Conservation (phyloP, 352 stramenopile species). For the Phytopythium sindhum region DNA sequence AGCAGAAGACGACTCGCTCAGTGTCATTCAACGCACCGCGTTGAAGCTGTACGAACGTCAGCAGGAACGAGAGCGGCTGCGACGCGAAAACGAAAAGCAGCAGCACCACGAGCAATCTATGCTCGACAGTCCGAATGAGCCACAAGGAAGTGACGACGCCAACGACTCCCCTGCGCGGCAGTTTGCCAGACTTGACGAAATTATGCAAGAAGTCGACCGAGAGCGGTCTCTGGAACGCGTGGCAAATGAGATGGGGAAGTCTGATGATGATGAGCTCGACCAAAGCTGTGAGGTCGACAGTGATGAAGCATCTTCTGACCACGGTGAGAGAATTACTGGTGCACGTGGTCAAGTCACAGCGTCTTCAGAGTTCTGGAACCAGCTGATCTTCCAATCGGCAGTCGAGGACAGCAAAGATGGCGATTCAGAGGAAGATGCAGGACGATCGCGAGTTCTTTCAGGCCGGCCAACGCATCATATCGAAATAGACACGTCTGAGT, state of each 20-base stretch:
- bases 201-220: slow-evolving; percentile 6
- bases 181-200: slow-evolving; percentile 2
- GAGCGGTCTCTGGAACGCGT: neutral
- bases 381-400: slow-evolving; percentile 13
- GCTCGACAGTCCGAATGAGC: neutral
- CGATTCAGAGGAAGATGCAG: neutral
- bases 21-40: slow-evolving; percentile 54
- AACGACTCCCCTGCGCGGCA: neutral
- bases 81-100: slow-evolving; percentile 15
- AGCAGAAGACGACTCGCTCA: slow-evolving; percentile 71
- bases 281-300: neutral
- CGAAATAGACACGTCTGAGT: slow-evolving; percentile 23
- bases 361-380: slow-evolving; percentile 26
- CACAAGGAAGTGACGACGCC: neutral
- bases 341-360: slow-evolving; percentile 11
- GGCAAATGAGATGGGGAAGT: neutral
- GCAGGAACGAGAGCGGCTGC: slow-evolving; percentile 30
- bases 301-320: slow-evolving; percentile 1
- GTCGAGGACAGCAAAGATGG: neutral
- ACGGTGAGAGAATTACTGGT: slow-evolving; percentile 4
- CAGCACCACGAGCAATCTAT: neutral
- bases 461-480: slow-evolving; percentile 4
- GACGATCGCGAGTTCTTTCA: neutral
- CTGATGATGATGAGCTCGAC: neutral
- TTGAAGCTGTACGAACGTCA: slow-evolving; percentile 36